Evolutionary conservation across 2,329 filamentous ascomycete species (phyloP).

Genomic region (Paracoccidioides lutzii): DNA sequence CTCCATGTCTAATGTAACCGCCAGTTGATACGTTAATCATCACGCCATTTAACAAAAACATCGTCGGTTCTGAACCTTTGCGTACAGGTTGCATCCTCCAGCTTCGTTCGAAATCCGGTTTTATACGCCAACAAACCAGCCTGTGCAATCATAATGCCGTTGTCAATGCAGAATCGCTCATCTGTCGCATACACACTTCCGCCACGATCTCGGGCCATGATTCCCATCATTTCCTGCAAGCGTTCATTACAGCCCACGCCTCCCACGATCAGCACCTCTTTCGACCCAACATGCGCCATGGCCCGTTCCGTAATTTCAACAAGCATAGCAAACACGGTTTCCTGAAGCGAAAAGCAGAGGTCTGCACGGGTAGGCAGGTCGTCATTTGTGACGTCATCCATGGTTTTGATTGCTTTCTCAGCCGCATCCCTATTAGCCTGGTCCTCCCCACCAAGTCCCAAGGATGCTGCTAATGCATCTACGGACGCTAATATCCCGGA

Average conservation of each 20-base stretch:
- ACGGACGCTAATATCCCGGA: constrained; percentile 77
- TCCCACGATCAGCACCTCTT: constrained; percentile 89
- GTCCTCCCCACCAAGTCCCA: constrained; percentile 24
- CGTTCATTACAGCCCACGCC: constrained; percentile 93
- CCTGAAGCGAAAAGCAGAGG: constrained; percentile 86
- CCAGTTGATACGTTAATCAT: constrained; percentile 19
- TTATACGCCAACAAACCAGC: constrained; percentile 76
- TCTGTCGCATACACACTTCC: constrained; percentile 91
- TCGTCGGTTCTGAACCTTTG: constrained; percentile 75
- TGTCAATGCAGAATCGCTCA: constrained; percentile 96
- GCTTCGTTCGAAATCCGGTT: constrained; percentile 61
- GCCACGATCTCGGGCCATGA: constrained; percentile 79
- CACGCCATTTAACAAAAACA: constrained; percentile 66
- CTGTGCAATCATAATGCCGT: constrained; percentile 99
- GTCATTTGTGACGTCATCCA: constrained; percentile 12
- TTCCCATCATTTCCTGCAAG: constrained; percentile 94
- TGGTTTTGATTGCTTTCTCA: not conserved
- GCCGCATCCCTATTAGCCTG: constrained; percentile 39
- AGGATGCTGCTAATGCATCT: constrained; percentile 58
- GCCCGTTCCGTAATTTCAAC: constrained; percentile 97
- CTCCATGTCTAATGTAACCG: not conserved
- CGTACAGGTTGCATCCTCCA: constrained; percentile 75
- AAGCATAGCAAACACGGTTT: constrained; percentile 92
- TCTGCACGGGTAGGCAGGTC: constrained; percentile 57
- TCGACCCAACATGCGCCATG: constrained; percentile 91